Base-by-base conservation (phyloP, 2,329 filamentous ascomycete species). In the Metarhizium sp. region DNA sequence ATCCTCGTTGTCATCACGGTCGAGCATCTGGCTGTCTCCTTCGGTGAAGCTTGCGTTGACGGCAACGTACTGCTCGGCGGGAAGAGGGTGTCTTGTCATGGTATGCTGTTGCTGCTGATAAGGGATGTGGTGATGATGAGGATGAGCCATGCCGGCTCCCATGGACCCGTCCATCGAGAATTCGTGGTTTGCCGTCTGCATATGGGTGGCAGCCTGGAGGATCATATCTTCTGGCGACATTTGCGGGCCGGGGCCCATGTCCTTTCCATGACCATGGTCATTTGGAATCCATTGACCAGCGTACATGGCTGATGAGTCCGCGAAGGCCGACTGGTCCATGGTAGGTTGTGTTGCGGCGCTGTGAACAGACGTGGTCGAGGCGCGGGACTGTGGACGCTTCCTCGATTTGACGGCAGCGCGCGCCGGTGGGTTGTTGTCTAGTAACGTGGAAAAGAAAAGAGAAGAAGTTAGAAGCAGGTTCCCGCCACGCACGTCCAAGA, bases 151-250 rank as follows among this genome's bases (percentile, higher is more conserved):
- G 47, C 69, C 63, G 55, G 75, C 70, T 49, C 71, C 70, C 58
- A 79, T 74, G 13, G 75, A 71, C 14, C 70, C 67, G 54, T 75
- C 76, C 64, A 84, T 75, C 30, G 73, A 64, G 20, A 78, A 71
- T 52, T 81, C 78, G 77, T 77, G 55, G 53, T 75, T 75, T 48
- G 72, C 73, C 50, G 73, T 71, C 59, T 81, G 78, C 63, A 84
- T 74, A 59, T 82, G 81, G 25, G 77, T 74, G 32, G 78, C 76
- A 18, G 78, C 77, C 55, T 82, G 78, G 58, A 85, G 71, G 50
- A 85, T 77, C 70, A 84, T 77, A 57, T 82, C 80, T 60, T 85
- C 82, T 29, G 79, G 70, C 3, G 78, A 75, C 72, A 85, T 75
- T 53, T 77, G 75, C 36, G 73, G 68, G 38, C 67, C 66, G 16